These are phyloP conservation scores for Hymenoscyphus occultus DNA, from an alignment of 2,329 filamentous ascomycete genomes.

Conservation along the genomic window DNA sequence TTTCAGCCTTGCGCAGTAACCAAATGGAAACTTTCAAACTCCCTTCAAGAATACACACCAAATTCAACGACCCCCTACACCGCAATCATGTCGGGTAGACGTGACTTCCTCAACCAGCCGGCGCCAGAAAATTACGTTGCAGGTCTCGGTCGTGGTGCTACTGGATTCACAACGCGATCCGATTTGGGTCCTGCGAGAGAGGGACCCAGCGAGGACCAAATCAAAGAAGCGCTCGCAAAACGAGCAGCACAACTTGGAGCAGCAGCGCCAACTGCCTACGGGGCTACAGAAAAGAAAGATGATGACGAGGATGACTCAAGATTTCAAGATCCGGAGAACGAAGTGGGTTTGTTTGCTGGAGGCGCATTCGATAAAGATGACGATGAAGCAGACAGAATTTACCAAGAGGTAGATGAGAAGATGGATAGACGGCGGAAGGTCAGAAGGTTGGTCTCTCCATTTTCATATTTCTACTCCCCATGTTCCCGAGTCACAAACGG, in stretches of 20 bases:
- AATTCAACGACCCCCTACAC: background rate
- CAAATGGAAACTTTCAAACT: background rate
- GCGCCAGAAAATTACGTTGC: conserved; percentile 89
- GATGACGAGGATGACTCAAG: conserved; percentile 73
- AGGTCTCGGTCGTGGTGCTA: conserved; percentile 94
- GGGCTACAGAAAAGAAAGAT: conserved; percentile 52
- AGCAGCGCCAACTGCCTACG: conserved; percentile 70
- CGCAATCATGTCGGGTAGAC: conserved; percentile 47
- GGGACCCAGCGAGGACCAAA: conserved; percentile 95
- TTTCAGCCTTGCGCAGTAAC: background rate
- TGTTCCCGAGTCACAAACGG: conserved; percentile 45
- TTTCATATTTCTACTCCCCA: conserved; percentile 30
- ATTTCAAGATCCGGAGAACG: conserved; percentile 95
- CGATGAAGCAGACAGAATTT: conserved; percentile 95
- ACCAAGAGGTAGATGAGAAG: conserved; percentile 91
- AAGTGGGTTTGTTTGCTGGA: conserved; percentile 90
- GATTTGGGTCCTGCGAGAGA: conserved; percentile 93
- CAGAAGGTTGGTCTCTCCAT: conserved; percentile 69
- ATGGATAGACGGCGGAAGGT: conserved; percentile 87
- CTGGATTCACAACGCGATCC: conserved; percentile 94
- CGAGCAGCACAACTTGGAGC: conserved; percentile 78
- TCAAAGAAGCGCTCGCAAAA: conserved; percentile 95
- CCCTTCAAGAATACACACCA: background rate
- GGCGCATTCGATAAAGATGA: conserved; percentile 97
- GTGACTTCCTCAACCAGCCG: conserved; percentile 84